A percentile compares a stretch with the other conserved stretches of the same genome.
Evolutionary conservation across 345 rosid species (phyloP).

Genomic region (Odontarrhena argentea): DNA sequence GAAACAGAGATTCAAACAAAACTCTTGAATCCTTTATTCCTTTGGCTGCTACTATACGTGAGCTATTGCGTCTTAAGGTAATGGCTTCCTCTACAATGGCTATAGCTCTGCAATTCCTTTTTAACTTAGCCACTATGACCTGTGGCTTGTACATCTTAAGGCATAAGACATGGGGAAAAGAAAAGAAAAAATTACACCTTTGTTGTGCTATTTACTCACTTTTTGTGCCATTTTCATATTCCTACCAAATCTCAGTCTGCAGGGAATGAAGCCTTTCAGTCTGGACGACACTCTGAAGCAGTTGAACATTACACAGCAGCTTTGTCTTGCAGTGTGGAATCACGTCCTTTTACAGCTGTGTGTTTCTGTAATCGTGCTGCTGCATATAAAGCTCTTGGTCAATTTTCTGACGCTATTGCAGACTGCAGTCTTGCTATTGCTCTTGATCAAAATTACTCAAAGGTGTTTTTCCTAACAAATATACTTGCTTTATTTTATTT

Average conservation of each 20-base stretch:
- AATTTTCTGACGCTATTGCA: constrained; percentile 83
- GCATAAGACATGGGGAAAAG: not conserved
- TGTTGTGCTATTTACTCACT: constrained; percentile 1
- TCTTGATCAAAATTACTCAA: constrained; percentile 77
- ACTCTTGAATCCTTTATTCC: constrained; percentile 60
- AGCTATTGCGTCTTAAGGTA: constrained; percentile 84
- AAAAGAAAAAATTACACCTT: not conserved
- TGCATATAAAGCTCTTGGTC: constrained; percentile 80
- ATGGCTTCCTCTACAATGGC: constrained; percentile 14
- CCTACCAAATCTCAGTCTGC: constrained; percentile 53
- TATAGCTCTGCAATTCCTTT: constrained; percentile 23
- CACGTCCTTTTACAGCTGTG: constrained; percentile 88
- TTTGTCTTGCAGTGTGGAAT: constrained; percentile 71
- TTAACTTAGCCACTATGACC: constrained; percentile 13
- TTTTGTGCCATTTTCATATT: constrained; percentile 23
- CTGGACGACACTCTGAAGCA: constrained; percentile 87
- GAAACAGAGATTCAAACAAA: constrained; percentile 48
- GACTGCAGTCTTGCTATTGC: constrained; percentile 98
- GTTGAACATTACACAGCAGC: constrained; percentile 89
- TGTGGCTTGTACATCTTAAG: constrained; percentile 3
- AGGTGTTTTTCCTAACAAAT: constrained; percentile 54
- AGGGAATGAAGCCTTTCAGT: constrained; percentile 94
- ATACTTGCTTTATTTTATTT: constrained; percentile 15
- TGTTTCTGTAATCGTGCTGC: constrained; percentile 99
- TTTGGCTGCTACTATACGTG: constrained; percentile 61